These are phyloP conservation scores for Xylaria sp. DNA, from an alignment of 2,329 filamentous ascomycete species.

Conservation along the genomic window DNA sequence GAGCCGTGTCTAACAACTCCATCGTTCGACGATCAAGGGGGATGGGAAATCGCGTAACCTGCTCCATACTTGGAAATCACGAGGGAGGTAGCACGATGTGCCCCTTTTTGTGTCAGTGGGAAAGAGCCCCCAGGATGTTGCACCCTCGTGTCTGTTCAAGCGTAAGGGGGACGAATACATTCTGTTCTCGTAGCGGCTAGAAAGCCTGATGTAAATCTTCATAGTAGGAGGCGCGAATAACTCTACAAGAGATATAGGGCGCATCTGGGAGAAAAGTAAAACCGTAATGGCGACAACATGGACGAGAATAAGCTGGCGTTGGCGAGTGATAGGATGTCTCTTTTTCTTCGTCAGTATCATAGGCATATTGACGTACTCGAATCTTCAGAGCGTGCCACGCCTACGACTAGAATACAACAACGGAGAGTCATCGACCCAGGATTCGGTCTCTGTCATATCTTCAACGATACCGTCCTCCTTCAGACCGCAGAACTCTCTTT, in stretches of 20 bases:
- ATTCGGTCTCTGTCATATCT: neutral
- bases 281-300: conserved; percentile 43
- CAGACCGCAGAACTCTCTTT: conserved; percentile 44
- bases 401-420: conserved; percentile 50
- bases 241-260: conserved; percentile 1
- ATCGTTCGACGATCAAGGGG: neutral
- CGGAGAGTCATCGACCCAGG: neutral
- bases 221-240: neutral
- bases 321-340: conserved; percentile 44
- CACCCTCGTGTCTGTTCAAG: neutral
- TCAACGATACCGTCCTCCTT: conserved; percentile 19
- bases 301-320: conserved; percentile 51
- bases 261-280: conserved; percentile 25
- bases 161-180: neutral
- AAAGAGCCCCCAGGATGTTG: neutral
- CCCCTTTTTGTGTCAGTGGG: neutral
- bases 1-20: neutral
- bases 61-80: neutral
- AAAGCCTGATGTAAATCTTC: neutral
- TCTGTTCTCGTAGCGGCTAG: neutral
- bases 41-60: neutral
- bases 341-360: conserved; percentile 43
- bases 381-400: conserved; percentile 29
- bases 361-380: conserved; percentile 45
- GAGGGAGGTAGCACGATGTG: neutral